phyloP scores from a whole-genome alignment of 306 rosid species.

The cucumber (Cucumis sativus) region DNA sequence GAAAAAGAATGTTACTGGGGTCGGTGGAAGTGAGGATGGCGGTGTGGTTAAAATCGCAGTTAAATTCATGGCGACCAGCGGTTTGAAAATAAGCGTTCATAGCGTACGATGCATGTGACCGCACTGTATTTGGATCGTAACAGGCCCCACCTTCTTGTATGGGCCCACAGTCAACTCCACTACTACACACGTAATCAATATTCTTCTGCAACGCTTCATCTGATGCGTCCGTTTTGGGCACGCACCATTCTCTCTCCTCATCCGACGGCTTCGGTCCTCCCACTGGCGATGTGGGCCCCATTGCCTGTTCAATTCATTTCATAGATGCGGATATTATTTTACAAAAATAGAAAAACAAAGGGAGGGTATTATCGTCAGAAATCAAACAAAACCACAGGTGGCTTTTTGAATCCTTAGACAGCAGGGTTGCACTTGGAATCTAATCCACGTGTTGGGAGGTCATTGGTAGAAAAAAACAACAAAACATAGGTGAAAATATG shows the following conservation, averaged over 20 bases:
- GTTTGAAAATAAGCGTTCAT: slow-evolving; percentile 46
- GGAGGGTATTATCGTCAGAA: not conserved
- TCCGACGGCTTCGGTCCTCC: slow-evolving; percentile 7
- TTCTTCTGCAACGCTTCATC: slow-evolving; percentile 34
- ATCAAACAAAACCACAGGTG: not conserved
- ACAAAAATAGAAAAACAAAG: too few species aligned
- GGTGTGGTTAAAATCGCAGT: slow-evolving; percentile 49
- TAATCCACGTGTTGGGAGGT: not conserved
- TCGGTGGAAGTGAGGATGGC: slow-evolving; percentile 39
- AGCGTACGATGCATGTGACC: slow-evolving; percentile 44
- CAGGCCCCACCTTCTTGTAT: slow-evolving; percentile 35
- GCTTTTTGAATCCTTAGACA: not conserved
- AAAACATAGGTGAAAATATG: too few species aligned
- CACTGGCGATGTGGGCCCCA: not conserved
- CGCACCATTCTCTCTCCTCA: slow-evolving; percentile 26
- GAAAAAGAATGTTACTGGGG: slow-evolving; percentile 40
- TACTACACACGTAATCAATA: slow-evolving; percentile 38
- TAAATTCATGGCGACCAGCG: slow-evolving; percentile 28
- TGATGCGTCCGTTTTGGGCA: slow-evolving; percentile 16
- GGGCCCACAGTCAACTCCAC: slow-evolving; percentile 34
- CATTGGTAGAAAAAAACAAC: not conserved
- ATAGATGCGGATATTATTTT: too few species aligned
- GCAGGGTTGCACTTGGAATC: not conserved
- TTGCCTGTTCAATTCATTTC: not conserved
- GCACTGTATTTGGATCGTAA: slow-evolving; percentile 30